A percentile compares a stretch with the other conserved stretches of the same genome.
Conservation (phyloP, 2,329 filamentous ascomycete genomes). For the Periconia macrospinosa region DNA sequence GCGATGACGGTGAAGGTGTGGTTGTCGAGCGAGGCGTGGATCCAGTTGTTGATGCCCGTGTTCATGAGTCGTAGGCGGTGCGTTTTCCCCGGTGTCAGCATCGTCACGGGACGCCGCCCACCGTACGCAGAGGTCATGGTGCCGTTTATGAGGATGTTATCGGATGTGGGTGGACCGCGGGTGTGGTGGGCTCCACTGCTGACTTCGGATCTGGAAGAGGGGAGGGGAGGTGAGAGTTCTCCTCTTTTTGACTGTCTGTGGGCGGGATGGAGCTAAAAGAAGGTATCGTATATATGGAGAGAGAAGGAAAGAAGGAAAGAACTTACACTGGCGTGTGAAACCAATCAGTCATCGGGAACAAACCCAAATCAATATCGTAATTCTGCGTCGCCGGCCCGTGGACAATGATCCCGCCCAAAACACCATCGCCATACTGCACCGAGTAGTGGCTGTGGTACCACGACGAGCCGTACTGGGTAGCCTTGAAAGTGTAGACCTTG, state of each 20-base stretch:
- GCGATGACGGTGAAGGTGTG: constrained; percentile 50
- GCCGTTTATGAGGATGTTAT: constrained; percentile 58
- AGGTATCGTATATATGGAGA: no score
- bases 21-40: constrained; percentile 43
- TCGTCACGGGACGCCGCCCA: constrained; percentile 37
- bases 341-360: constrained; percentile 46
- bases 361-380: constrained; percentile 45
- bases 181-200: constrained; percentile 40
- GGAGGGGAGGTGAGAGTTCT: constrained; percentile 1
- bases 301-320: not conserved
- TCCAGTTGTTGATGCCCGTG: constrained; percentile 40
- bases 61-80: constrained; percentile 52
- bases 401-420: constrained; percentile 44
- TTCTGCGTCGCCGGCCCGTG: constrained; percentile 41
- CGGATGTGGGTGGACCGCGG: constrained; percentile 44
- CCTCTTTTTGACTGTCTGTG: not conserved
- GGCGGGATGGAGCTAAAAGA: no score
- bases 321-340: constrained; percentile 29
- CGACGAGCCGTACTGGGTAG: constrained; percentile 40
- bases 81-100: constrained; percentile 43
- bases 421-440: constrained; percentile 39
- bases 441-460: constrained; percentile 37
- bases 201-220: constrained; percentile 28
- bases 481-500: constrained; percentile 37
- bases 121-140: constrained; percentile 50